These are phyloP conservation scores for Fusarium subtropicale DNA, from an alignment of 2,329 filamentous ascomycete genomes.

Conservation along the genomic window DNA sequence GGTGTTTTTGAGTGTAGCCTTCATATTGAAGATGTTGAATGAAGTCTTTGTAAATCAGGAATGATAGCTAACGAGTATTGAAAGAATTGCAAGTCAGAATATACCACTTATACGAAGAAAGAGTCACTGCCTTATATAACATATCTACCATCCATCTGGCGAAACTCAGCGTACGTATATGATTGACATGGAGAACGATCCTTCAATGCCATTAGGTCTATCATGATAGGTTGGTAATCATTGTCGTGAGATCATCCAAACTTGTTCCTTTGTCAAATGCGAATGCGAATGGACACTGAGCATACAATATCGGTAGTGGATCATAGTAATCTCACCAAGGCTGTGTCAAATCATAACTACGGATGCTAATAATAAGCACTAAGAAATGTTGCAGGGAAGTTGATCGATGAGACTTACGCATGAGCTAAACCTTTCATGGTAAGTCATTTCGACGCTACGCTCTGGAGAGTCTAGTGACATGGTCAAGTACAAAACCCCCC, in stretches of 20 bases:
- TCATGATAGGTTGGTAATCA: neutral
- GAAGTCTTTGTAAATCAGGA: neutral
- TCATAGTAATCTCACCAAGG: neutral
- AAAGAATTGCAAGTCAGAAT: neutral
- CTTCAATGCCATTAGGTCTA: neutral
- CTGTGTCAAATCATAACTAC: neutral
- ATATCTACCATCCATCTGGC: neutral
- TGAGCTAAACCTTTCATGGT: neutral
- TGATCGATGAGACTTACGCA: neutral
- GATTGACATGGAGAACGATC: neutral
- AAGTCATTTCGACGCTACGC: slow-evolving; percentile 13
- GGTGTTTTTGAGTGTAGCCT: neutral
- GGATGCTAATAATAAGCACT: neutral
- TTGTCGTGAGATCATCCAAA: neutral
- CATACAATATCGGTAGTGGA: neutral
- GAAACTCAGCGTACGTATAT: no score
- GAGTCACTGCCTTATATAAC: neutral
- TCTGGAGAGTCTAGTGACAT: neutral
- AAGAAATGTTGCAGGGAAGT: neutral
- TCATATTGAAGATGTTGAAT: neutral
- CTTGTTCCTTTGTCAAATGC: neutral
- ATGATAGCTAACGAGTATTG: neutral
- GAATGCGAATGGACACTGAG: neutral
- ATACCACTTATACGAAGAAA: no score
- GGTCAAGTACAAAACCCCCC: neutral